phyloP scores from a whole-genome alignment of 495 filamentous ascomycete genomes.

The Durotheca rogersii region DNA sequence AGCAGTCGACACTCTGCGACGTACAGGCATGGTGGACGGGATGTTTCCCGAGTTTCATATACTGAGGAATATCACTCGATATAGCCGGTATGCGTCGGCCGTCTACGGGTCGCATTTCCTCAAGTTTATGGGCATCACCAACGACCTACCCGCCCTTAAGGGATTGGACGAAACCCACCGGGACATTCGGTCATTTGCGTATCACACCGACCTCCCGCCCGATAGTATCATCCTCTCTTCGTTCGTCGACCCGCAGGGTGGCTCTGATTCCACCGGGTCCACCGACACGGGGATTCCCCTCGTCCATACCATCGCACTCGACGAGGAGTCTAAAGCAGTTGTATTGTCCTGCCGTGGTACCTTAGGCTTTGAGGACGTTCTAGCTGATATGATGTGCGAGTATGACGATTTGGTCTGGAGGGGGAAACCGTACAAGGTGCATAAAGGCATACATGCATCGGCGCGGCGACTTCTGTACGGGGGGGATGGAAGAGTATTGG shows the following conservation, averaged over 20 bases:
- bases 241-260: conserved; percentile 73
- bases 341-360: conserved; percentile 77
- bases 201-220: conserved; percentile 65
- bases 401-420: conserved; percentile 72
- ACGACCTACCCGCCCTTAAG: conserved; percentile 47
- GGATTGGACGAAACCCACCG: conserved; percentile 56
- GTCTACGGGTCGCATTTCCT: conserved; percentile 74
- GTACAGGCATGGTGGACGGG: conserved; percentile 58
- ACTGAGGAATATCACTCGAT: conserved; percentile 69
- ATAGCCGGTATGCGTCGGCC: conserved; percentile 75
- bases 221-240: conserved; percentile 73
- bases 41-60: conserved; percentile 69
- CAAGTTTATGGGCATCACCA: conserved; percentile 65
- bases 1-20: conserved; percentile 56
- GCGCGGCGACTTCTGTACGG: conserved; percentile 69
- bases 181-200: conserved; percentile 71
- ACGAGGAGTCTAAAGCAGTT: conserved; percentile 75
- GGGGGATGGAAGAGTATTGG: conserved; percentile 63
- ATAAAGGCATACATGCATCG: conserved; percentile 82
- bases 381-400: conserved; percentile 80
- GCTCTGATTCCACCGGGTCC: conserved; percentile 67
- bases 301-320: conserved; percentile 75
- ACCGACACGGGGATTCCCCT: conserved; percentile 74
- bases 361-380: conserved; percentile 75
- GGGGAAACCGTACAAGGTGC: conserved; percentile 67